Conservation (phyloP, 768 basidiomycete species). For the Pisolithus sp. region DNA sequence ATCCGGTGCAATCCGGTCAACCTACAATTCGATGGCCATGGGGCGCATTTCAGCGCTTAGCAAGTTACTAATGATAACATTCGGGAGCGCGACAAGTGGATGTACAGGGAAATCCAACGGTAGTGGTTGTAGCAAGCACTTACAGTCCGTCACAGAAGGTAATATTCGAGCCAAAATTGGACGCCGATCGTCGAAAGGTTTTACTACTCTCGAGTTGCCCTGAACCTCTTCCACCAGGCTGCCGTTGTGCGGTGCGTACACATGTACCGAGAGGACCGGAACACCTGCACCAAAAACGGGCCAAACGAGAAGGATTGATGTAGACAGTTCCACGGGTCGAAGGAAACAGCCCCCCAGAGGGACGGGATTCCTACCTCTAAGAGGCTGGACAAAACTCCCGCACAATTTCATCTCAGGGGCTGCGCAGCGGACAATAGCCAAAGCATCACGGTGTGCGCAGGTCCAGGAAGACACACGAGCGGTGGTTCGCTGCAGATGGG, state of each 20-base stretch:
- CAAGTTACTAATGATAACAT: too few relatives aligned
- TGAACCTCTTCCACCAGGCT: neutral
- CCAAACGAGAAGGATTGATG: neutral
- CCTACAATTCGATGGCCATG: too few relatives aligned
- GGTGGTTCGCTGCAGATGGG: conserved; percentile 3
- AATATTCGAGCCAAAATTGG: neutral
- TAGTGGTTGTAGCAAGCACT: neutral
- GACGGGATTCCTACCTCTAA: conserved; percentile 1
- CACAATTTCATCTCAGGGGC: conserved; percentile 19
- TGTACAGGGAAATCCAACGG: neutral
- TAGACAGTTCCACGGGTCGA: neutral
- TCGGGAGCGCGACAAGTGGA: too few relatives aligned
- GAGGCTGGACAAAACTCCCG: conserved; percentile 7
- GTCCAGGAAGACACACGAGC: conserved; percentile 4
- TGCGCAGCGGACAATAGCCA: conserved; percentile 14
- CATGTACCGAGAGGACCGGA: neutral
- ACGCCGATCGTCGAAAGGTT: neutral
- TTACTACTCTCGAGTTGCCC: neutral
- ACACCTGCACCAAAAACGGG: neutral
- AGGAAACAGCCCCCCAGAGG: neutral
- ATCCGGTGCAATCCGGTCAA: neutral
- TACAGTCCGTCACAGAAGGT: neutral
- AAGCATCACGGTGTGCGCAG: conserved; percentile 6
- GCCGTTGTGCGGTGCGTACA: neutral
- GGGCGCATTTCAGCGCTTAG: too few relatives aligned